Evolutionary conservation across 2,329 filamentous ascomycete species (phyloP), one percentile per base, ranked within the genome.

Genomic region (Emergomyces pasteurianus): DNA sequence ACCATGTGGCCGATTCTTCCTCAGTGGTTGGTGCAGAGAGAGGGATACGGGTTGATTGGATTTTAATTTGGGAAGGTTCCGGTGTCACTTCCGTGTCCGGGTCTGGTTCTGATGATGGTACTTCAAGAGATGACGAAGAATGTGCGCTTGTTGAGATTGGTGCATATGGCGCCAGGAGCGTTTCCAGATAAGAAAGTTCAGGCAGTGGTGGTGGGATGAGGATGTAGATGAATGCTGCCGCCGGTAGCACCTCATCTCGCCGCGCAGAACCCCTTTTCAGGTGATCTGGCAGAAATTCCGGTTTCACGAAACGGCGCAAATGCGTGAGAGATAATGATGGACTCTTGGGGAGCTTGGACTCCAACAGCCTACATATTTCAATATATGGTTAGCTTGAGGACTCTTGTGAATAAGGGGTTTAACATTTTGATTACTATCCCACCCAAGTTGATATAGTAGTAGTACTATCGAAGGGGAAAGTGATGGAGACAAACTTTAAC

Each of bases 1-100:
- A 71, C 77, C 77, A 78, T 60, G 67, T 65, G 28, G 74, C 67
- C n/a, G 77, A 74, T 67, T 78, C 75, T n/a, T 65, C 61, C 1
- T 65, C 50, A 38, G 69, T 75, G 53, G 75, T 66, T 3, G 77
- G 77, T 1, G 77, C 74, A 38, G 74, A 69, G 12, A 75, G 67
- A 0, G 77, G 75, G 50, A 79, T 71, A n/a, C 64, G 66, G 10
- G 70, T 71, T 5, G 69, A 66, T 60, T 71, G 63, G n/a, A 76
- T 63, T 12, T 57, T 59, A 14, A 75, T 66, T 2, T 63, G 54
- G 14, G 26, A 21, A 31, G 26, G 38, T 36, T 23, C 16, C 18
- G 9, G 16, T 9, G 38, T 31, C 31, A 7, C 3, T 31, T 31
- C 31, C 3, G 7, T 7, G 31, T 9, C 1, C 9, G 38, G 54